Base-by-base conservation (phyloP, 148 eudicot genomes). In the Rheum nobile region DNA sequence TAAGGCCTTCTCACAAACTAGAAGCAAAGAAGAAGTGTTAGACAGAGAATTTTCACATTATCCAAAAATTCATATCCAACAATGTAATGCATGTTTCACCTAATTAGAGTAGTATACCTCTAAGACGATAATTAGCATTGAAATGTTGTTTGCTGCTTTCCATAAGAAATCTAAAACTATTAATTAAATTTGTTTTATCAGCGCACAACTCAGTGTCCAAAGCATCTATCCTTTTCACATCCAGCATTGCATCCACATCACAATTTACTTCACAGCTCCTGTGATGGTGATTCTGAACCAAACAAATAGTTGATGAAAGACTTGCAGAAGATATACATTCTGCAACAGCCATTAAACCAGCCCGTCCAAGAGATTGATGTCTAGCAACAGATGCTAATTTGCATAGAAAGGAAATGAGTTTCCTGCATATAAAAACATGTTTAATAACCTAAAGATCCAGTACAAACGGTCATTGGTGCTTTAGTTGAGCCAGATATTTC, bases 81-180 rank as follows among this genome's bases (percentile, higher is more conserved):
- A n/a, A 17, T 63, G 38, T 32, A 63, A 63, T 63, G 69, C 21
- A 63, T 14, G 39, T 6, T 16, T 4, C 13, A 50, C 24, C 41
- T 63, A 38, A 74, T 34, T 44, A 41, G 38, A 72, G 65, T 52
- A 50, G 75, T 39, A 65, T 61, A 89, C 97, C 97, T 92, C 77
- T 88, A 79, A 82, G 78, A 61, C 99, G 97, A 83, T 90, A 95
- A 75, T 79, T 84, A 61, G 86, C 85, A 85, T 95, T 95, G 76
- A 91, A 95, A 84, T 95, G 99, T 71, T 88, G 99, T 79, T 89
- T 95, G 80, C 97, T 84, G 84, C 84, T 92, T 79, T 95, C 94
- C 55, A 95, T 74, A 72, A 92, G 83, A 85, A 80, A 88, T 76
- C 96, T 87, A 47, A 92, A 75, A 80, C 76, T 76, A 74, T 92